These are phyloP conservation scores for Penicillium daleae DNA, from an alignment of 495 filamentous ascomycete genomes.

Conservation along the genomic window DNA sequence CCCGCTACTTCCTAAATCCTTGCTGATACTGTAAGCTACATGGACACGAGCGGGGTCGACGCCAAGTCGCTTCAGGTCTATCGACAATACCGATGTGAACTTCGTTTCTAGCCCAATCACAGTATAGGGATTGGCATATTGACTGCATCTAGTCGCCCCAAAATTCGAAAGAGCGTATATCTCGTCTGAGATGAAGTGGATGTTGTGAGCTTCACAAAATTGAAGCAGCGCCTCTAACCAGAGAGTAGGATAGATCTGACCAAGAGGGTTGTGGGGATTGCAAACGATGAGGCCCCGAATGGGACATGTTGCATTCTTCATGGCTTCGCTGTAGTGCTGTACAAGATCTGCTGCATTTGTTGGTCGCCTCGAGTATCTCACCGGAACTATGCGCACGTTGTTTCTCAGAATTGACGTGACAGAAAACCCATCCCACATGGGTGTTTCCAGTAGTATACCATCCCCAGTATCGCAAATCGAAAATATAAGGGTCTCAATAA, in stretches of 20 bases:
- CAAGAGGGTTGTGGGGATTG: constrained; percentile 14
- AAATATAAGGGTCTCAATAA: background rate
- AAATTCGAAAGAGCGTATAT: constrained; percentile 11
- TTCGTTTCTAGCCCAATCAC: constrained; percentile 5
- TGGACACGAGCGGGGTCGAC: constrained; percentile 9
- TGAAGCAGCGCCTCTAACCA: constrained; percentile 11
- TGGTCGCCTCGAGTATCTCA: background rate
- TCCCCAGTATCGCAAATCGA: constrained; percentile 9
- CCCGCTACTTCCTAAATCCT: constrained; percentile 11
- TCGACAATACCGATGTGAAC: background rate
- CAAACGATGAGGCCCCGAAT: constrained; percentile 10
- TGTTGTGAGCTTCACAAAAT: constrained; percentile 3
- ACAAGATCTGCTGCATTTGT: background rate
- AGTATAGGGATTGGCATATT: background rate
- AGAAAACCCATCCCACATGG: constrained; percentile 8
- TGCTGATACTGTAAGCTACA: constrained; percentile 13
- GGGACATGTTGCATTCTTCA: background rate
- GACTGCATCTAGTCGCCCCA: background rate
- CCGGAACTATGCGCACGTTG: constrained; percentile 9
- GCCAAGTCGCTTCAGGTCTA: background rate
- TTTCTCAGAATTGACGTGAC: constrained; percentile 13
- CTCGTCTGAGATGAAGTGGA: constrained; percentile 11
- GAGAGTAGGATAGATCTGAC: constrained; percentile 3
- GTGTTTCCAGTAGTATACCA: constrained; percentile 6
- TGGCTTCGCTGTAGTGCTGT: background rate